Evolutionary conservation across 352 stramenopile species (phyloP).

Genomic region (Phytophthora citrophthora): DNA sequence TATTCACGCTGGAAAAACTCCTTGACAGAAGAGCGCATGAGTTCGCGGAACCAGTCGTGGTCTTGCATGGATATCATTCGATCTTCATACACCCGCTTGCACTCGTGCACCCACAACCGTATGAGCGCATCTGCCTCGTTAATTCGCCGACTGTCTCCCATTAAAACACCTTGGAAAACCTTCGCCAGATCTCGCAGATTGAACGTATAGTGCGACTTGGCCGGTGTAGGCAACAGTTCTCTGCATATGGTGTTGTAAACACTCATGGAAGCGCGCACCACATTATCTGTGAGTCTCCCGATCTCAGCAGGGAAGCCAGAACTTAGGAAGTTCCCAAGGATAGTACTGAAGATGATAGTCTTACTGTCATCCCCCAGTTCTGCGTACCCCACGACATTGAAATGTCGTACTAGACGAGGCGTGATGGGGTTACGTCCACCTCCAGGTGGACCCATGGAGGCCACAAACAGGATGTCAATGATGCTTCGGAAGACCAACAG

Average conservation of each 20-base stretch:
- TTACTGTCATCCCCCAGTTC: slow-evolving; percentile 92
- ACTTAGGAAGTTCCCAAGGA: slow-evolving; percentile 88
- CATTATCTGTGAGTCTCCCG: slow-evolving; percentile 54
- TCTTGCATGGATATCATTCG: slow-evolving; percentile 92
- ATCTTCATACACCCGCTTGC: slow-evolving; percentile 94
- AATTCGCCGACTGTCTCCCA: slow-evolving; percentile 83
- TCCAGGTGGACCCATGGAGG: slow-evolving; percentile 92
- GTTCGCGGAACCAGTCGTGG: slow-evolving; percentile 89
- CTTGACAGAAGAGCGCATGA: slow-evolving; percentile 70
- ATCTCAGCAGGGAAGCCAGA: slow-evolving; percentile 52
- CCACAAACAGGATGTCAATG: slow-evolving; percentile 91
- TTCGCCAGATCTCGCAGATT: slow-evolving; percentile 95
- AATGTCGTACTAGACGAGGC: slow-evolving; percentile 90
- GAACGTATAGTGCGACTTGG: slow-evolving; percentile 96
- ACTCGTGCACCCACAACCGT: slow-evolving; percentile 94
- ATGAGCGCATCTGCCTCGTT: slow-evolving; percentile 67
- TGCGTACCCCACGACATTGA: slow-evolving; percentile 94
- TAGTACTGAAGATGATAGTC: slow-evolving; percentile 92
- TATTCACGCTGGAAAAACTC: slow-evolving; percentile 88
- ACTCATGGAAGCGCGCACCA: slow-evolving; percentile 88
- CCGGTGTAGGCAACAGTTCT: slow-evolving; percentile 92
- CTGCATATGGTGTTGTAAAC: slow-evolving; percentile 92
- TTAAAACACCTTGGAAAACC: slow-evolving; percentile 93
- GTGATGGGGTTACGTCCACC: slow-evolving; percentile 94
- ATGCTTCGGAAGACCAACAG: slow-evolving; percentile 90